A percentile compares a stretch with the other conserved stretches of the same genome.
phyloP scores from a whole-genome alignment of 1,139 yeast genomes.

The Kazachstania sp. region DNA sequence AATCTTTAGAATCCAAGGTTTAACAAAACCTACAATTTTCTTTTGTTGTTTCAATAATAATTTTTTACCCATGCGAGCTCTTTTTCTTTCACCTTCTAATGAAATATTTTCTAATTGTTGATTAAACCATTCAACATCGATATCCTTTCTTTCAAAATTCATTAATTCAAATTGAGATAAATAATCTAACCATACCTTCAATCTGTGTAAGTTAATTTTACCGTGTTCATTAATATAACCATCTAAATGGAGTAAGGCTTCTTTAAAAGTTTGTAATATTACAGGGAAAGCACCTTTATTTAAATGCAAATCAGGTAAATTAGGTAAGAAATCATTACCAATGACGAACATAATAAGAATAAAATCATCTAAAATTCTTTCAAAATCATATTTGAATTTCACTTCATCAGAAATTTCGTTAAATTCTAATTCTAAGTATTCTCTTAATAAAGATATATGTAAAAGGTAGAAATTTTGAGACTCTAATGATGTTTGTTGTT shows the following conservation, averaged over 20 bases:
- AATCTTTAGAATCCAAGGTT: constrained; percentile 58
- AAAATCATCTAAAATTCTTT: constrained; percentile 84
- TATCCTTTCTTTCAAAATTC: constrained; percentile 65
- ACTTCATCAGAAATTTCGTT: constrained; percentile 55
- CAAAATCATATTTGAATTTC: constrained; percentile 73
- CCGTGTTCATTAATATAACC: constrained; percentile 86
- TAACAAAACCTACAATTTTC: constrained; percentile 45
- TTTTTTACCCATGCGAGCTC: constrained; percentile 58
- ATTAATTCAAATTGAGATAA: constrained; percentile 69
- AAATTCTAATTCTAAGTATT: constrained; percentile 83
- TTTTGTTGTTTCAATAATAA: constrained; percentile 66
- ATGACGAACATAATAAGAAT: constrained; percentile 87
- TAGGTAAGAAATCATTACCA: constrained; percentile 98
- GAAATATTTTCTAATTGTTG: constrained; percentile 75
- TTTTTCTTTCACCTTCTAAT: constrained; percentile 57
- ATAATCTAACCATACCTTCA: constrained; percentile 65
- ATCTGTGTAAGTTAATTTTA: constrained; percentile 61
- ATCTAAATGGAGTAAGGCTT: constrained; percentile 61
- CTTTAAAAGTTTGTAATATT: constrained; percentile 77
- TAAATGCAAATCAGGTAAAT: constrained; percentile 85
- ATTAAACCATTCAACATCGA: constrained; percentile 89
- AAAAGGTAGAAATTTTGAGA: constrained; percentile 76
- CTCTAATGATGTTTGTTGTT: constrained; percentile 49
- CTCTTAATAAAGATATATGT: constrained; percentile 81
- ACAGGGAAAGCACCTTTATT: constrained; percentile 95